Base-by-base conservation (phyloP, 1,139 yeast species). In the Candida labiduridarum region DNA sequence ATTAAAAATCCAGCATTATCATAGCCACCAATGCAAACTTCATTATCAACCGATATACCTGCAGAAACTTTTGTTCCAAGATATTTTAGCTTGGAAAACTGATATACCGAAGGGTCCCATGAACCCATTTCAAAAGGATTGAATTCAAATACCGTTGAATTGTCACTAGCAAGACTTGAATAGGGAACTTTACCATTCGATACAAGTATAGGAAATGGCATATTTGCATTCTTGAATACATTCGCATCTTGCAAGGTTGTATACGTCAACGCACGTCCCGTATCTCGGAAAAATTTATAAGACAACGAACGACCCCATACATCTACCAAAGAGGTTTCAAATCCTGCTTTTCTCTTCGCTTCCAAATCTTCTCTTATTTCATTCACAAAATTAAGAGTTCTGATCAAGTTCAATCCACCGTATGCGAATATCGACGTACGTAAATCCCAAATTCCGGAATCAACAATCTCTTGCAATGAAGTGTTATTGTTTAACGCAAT, bases 1-100 rank as follows among this genome's bases (percentile, higher is more conserved):
- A 87, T 68, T 41, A 86, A 73, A 63, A 81, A 88, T 1, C 91
- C 95, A 4, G 88, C 86, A 62, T 88, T 87, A 66, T 88, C 96
- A 55, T 78, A 84, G 1, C 95, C 95, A 9, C 74, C 77, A 49
- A 81, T 68, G 68, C 95, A 88, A 15, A 53, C 14, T 14, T 15
- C 31, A 18, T 19, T 18, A n/a, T 42, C 14, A 8, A 22, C 14
- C 2, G 45, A 33, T 16, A 54, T 50, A 8, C 78, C 78, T 49
- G 68, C 67, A 34, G 54, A 54, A 11, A 7, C 79, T 7, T 58
- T 50, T 6, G 76, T 63, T 3, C 79, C 79, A 46, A 72, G 47
- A 51, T 68, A 74, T 53, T 66, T 57, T 11, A 66, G 59, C 34
- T 70, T 65, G 10, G 63, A 44, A 56, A 74, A 72, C n/a, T 65